Percentiles rank a stretch among this genome's conserved stretches.
These are phyloP conservation scores for Ogataea saltuana DNA, from an alignment of 805 yeast species.

Conservation along the genomic window DNA sequence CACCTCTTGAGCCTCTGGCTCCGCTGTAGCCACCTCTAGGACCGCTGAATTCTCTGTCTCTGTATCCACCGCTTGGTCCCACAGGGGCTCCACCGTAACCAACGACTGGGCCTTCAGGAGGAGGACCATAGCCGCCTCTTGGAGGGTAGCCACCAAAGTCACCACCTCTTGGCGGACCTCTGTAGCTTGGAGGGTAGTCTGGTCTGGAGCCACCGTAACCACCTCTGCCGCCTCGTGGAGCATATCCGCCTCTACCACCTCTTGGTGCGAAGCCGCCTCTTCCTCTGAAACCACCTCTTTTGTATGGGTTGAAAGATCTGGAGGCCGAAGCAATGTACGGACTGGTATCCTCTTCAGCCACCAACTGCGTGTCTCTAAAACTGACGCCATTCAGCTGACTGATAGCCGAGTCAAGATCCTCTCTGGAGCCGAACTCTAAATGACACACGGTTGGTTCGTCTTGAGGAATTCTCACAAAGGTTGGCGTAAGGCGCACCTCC, in stretches of 20 bases:
- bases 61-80: constrained; percentile 23
- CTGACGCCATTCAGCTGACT: constrained; percentile 70
- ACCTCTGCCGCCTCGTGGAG: constrained; percentile 33
- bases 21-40: constrained; percentile 15
- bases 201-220: constrained; percentile 30
- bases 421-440: constrained; percentile 63
- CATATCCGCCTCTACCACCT: constrained; percentile 38
- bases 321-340: constrained; percentile 53
- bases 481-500: constrained; percentile 61
- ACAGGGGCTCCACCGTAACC: constrained; percentile 34
- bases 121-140: constrained; percentile 30
- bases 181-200: constrained; percentile 36
- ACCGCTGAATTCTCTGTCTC: constrained; percentile 12
- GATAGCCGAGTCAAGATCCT: constrained; percentile 73
- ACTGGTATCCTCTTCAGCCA: constrained; percentile 76
- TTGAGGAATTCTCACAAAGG: constrained; percentile 56
- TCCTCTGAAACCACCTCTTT: constrained; percentile 42
- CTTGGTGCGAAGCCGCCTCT: constrained; percentile 45
- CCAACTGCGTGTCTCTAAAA: constrained; percentile 60
- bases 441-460: constrained; percentile 47
- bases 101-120: constrained; percentile 32
- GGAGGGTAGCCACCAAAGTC: constrained; percentile 29
- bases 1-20: constrained; percentile 37
- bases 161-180: constrained; percentile 30
- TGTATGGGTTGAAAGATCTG: constrained; percentile 46